Base-by-base conservation (phyloP, 306 rosid genomes). In the Medicago lupulina region DNA sequence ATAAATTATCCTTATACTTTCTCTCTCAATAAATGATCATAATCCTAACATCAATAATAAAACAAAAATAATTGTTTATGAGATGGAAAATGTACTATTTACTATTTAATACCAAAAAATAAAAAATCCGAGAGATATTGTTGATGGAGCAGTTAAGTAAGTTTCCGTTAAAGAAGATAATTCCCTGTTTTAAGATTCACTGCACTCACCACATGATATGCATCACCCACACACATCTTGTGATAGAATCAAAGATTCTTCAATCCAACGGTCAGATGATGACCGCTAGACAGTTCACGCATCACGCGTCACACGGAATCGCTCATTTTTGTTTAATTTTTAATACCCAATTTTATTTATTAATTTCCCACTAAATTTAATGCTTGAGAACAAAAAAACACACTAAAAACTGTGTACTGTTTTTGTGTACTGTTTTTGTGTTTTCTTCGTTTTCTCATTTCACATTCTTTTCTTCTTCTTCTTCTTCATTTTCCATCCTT, bases 101-200 rank as follows among this genome's bases (percentile, higher is more conserved):
- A 53, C 17, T 16, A 51, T 51, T 51, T n/a, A 51, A 3, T 8
- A 53, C 23, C 4, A 2, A 53, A 53, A 53, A 17, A 7, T 2
- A 53, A 53, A 17, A 2, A 7, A 28, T 28, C 31, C 3, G 31
- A 28, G 53, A 47, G 54, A 49, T 49, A 14, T 34, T 13, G 15
- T 46, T 46, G 13, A 34, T 17, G 9, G 31, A 28, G 31, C 0
- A 28, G 49, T 38, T 62, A 19, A 60, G 51, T 39, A 71, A 82
- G 80, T 77, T 82, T 85, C 75, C 76, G 79, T 70, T 78, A 67
- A 78, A 10, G 46, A 36, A 6, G 25, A 47, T 13, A 1, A 76
- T 71, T 73, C 25, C n/a, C 11, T 70, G 71, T 47, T 9, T 3
- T 4, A 39, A 54, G 75, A 2, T 40, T 7, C 85, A 76, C 76